Percentiles rank a stretch among this genome's conserved stretches.
Evolutionary conservation across 164 flowering plant genomes (phyloP).

Genomic region (Chimonanthus salicifolius): DNA sequence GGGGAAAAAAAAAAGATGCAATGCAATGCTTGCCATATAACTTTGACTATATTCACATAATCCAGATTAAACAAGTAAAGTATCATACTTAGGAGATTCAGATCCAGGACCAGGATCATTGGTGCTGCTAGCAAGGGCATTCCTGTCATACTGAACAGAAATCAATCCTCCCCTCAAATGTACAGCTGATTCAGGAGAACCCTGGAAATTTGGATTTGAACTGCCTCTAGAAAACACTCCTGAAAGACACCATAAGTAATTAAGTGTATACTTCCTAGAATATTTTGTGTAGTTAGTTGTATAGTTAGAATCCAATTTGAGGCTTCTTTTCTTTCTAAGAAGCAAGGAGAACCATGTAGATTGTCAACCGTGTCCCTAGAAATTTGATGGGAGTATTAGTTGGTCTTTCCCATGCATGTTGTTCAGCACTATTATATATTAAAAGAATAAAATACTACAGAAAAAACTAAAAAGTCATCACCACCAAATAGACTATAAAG

Average conservation of each 20-base stretch:
- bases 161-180: slow-evolving; percentile 19
- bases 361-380: not conserved
- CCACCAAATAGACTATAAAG: not conserved
- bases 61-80: not conserved
- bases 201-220: slow-evolving; percentile 14
- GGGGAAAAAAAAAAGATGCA: no score
- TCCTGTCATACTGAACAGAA: slow-evolving; percentile 18
- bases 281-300: no score
- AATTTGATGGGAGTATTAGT: not conserved
- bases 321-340: not conserved
- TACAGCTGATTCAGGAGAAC: slow-evolving; percentile 21
- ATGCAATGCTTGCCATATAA: no score
- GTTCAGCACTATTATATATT: not conserved
- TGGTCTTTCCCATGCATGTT: not conserved
- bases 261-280: not conserved
- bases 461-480: not conserved
- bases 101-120: slow-evolving; percentile 18
- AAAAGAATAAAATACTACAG: not conserved
- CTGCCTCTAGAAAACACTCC: slow-evolving; percentile 30
- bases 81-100: slow-evolving; percentile 18
- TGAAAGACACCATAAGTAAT: slow-evolving; percentile 16
- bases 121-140: slow-evolving; percentile 6
- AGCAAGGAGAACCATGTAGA: not conserved
- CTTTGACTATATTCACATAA: no score
- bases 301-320: not conserved